phyloP scores from a whole-genome alignment of 805 yeast species.

The Metschnikowia baotianmanensis region DNA sequence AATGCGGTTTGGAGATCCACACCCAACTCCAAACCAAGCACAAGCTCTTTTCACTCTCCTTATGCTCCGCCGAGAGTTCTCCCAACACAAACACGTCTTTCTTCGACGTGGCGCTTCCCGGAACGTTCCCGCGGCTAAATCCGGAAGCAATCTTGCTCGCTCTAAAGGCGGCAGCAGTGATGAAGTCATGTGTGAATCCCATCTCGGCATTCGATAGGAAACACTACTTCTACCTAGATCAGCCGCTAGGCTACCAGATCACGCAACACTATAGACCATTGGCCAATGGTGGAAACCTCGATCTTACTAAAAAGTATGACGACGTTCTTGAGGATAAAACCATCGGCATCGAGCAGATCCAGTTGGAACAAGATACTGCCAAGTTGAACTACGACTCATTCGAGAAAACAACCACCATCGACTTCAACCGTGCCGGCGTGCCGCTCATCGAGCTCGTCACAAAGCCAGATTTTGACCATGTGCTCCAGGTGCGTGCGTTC shows the following conservation, averaged over 20 bases:
- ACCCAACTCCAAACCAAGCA: constrained; percentile 74
- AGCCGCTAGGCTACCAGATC: constrained; percentile 93
- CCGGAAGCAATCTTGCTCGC: constrained; percentile 71
- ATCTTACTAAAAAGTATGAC: constrained; percentile 51
- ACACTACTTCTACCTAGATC: constrained; percentile 95
- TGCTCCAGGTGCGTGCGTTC: constrained; percentile 72
- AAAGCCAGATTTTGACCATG: constrained; percentile 72
- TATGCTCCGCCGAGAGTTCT: constrained; percentile 17
- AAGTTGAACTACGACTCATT: constrained; percentile 57
- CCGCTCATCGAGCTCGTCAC: constrained; percentile 93
- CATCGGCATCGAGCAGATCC: constrained; percentile 75
- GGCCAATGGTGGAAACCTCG: constrained; percentile 63
- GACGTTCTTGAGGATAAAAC: constrained; percentile 39
- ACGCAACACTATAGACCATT: constrained; percentile 86
- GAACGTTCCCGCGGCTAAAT: constrained; percentile 84
- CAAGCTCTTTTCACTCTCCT: constrained; percentile 73
- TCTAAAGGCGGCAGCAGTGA: constrained; percentile 66
- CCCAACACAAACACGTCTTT: constrained; percentile 74
- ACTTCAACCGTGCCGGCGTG: constrained; percentile 78
- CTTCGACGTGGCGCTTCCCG: constrained; percentile 87
- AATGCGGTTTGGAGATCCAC: constrained; percentile 91
- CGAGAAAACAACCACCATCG: constrained; percentile 50
- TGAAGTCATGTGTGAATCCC: constrained; percentile 56
- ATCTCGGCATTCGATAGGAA: constrained; percentile 82
- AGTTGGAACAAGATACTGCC: constrained; percentile 94